Percentiles rank a stretch among this genome's conserved stretches.
phyloP scores from a whole-genome alignment of 176 grass and related monocot genomes.

The Avena sativa region DNA sequence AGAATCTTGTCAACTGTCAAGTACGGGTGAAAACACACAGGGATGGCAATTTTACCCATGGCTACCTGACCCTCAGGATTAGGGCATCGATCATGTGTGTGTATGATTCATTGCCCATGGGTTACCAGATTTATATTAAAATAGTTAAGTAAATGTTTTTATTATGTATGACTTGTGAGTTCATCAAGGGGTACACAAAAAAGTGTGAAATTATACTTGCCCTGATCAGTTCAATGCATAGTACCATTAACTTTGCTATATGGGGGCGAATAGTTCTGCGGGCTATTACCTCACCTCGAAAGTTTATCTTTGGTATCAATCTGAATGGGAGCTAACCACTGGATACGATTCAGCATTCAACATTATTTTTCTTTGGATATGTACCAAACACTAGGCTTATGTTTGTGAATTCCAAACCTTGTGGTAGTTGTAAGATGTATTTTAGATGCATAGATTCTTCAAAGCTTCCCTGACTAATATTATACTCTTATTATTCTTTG shows the following conservation, averaged over 20 bases:
- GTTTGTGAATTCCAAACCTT: background rate
- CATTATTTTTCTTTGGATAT: constrained; percentile 16
- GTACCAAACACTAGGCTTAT: background rate
- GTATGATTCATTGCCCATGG: background rate
- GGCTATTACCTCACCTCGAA: background rate
- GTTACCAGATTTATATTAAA: background rate
- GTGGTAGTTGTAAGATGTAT: constrained; percentile 6
- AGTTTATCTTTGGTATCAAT: background rate
- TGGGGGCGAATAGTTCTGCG: background rate
- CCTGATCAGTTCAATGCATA: background rate
- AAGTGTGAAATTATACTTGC: background rate
- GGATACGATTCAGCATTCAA: background rate
- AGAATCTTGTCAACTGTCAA: constrained; percentile 10
- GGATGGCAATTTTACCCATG: background rate
- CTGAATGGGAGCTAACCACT: background rate
- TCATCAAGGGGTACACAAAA: background rate
- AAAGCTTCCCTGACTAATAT: constrained; percentile 13
- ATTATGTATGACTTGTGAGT: background rate
- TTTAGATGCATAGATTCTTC: constrained; percentile 23
- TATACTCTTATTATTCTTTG: constrained; percentile 1
- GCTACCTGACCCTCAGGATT: background rate
- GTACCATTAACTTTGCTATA: background rate
- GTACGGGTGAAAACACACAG: background rate
- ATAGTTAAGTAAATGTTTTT: background rate
- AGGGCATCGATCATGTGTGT: background rate